phyloP scores from a whole-genome alignment of 805 yeast genomes.

The Scheffersomyces stipitis region DNA sequence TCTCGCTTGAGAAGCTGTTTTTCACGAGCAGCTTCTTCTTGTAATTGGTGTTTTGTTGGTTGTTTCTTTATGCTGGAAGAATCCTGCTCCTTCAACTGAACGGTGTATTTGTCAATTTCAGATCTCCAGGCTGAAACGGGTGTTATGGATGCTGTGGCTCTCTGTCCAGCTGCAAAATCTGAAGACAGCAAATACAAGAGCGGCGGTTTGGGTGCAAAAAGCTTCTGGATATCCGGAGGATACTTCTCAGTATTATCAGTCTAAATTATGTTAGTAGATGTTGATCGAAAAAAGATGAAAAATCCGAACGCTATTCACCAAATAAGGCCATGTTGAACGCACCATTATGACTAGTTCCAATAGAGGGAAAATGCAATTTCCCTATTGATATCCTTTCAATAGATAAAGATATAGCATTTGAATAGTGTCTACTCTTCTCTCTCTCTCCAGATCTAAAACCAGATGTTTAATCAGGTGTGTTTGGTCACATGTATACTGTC shows the following conservation, averaged over 20 bases:
- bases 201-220: constrained; percentile 61
- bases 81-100: constrained; percentile 14
- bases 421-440: no score
- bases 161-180: constrained; percentile 48
- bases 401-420: no score
- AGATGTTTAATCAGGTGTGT: no score
- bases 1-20: constrained; percentile 8
- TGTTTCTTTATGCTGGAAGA: not conserved
- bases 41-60: constrained; percentile 2
- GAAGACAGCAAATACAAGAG: constrained; percentile 46
- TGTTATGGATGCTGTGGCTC: constrained; percentile 48
- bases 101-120: constrained; percentile 25
- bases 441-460: no score
- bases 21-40: constrained; percentile 1
- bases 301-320: no score
- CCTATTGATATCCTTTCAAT: no score
- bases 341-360: no score
- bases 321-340: no score
- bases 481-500: no score
- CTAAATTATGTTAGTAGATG: not conserved
- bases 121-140: constrained; percentile 42
- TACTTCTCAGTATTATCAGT: constrained; percentile 22
- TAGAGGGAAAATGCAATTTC: no score
- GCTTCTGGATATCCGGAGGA: constrained; percentile 45
- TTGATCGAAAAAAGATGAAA: no score